Percentiles rank a stretch among this genome's conserved stretches.
Evolutionary conservation across 176 grass and related monocot species (phyloP).

Genomic region (Phoenix dactylifera): DNA sequence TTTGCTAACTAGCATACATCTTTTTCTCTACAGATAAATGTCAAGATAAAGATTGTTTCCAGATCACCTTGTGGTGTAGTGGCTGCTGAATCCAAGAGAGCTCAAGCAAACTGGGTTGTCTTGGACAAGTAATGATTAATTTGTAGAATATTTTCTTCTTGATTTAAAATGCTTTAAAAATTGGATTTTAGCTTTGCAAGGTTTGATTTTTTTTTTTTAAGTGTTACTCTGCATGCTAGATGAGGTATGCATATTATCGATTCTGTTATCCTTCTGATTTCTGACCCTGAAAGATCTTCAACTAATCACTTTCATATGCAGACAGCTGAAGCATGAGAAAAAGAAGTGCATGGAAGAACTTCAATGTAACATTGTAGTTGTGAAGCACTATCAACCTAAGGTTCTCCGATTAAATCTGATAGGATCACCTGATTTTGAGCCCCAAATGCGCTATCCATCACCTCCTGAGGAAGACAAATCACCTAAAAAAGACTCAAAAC

Average conservation of each 20-base stretch:
- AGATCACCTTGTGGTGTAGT: constrained; percentile 76
- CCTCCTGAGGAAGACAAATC: constrained; percentile 22
- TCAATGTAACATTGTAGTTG: constrained; percentile 93
- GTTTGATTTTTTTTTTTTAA: no score
- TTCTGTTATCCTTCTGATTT: constrained; percentile 9
- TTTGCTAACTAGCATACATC: neutral
- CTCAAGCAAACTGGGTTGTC: constrained; percentile 95
- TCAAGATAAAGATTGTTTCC: constrained; percentile 87
- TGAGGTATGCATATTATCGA: neutral
- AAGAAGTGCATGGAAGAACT: constrained; percentile 84
- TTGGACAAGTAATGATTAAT: constrained; percentile 73
- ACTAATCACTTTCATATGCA: constrained; percentile 2
- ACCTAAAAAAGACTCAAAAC: constrained; percentile 26
- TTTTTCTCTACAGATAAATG: constrained; percentile 44
- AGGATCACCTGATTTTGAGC: constrained; percentile 63
- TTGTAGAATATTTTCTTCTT: no score
- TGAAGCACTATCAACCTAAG: constrained; percentile 96
- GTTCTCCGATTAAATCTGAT: constrained; percentile 94
- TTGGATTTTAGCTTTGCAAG: no score
- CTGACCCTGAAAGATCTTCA: neutral
- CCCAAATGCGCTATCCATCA: constrained; percentile 25
- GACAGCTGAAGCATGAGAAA: constrained; percentile 93
- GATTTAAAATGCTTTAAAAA: no score
- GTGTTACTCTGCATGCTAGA: no score
- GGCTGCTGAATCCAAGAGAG: constrained; percentile 71